These are phyloP conservation scores for Eucalyptus lansdowneana DNA, from an alignment of 345 rosid species.

Conservation along the genomic window DNA sequence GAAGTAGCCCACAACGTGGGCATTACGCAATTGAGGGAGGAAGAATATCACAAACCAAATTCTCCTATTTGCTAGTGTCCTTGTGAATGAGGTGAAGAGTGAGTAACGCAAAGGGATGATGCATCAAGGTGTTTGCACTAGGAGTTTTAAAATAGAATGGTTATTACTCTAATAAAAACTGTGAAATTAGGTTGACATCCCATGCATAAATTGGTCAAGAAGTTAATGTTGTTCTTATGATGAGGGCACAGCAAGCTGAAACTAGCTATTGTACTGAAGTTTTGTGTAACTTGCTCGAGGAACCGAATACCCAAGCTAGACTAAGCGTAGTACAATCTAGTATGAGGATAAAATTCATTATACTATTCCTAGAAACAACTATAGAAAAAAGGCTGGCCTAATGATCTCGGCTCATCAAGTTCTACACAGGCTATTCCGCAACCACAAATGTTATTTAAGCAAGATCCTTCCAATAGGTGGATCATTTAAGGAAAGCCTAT, in stretches of 20 bases:
- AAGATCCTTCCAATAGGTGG: not conserved
- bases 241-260: not conserved
- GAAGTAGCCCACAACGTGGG: too few relatives aligned
- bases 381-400: not conserved
- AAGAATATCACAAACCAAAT: too few relatives aligned
- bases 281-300: not conserved
- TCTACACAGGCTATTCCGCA: not conserved
- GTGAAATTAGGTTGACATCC: fast-evolving
- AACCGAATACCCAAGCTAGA: not conserved
- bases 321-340: fast-evolving
- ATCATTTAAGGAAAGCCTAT: not conserved
- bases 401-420: not conserved
- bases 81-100: too few relatives aligned
- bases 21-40: too few relatives aligned
- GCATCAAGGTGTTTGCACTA: fast-evolving
- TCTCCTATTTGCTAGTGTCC: too few relatives aligned
- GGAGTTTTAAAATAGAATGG: too few relatives aligned
- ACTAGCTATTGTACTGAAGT: not conserved
- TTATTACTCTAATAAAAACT: not conserved
- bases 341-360: too few relatives aligned
- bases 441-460: not conserved
- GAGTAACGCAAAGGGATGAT: too few relatives aligned
- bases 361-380: not conserved
- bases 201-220: fast-evolving
- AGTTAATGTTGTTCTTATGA: not conserved